Percentiles rank a stretch among this genome's conserved stretches.
Evolutionary conservation across 1,284 basidiomycete species (phyloP).

Genomic region (Testicularia cyperi): DNA sequence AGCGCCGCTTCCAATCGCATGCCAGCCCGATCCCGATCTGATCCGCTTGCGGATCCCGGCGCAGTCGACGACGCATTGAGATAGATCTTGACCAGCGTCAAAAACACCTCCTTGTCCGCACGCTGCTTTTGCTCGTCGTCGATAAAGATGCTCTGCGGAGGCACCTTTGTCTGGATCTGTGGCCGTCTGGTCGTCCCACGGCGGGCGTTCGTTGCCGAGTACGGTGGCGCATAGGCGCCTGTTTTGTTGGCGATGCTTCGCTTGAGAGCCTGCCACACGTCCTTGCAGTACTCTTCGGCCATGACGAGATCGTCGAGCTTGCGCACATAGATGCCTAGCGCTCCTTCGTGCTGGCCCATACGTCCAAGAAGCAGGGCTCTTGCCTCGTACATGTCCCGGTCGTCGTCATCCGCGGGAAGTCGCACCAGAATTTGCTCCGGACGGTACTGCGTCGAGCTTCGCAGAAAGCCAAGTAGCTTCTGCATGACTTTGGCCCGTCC

Average conservation of each 20-base stretch:
- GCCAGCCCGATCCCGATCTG: no score
- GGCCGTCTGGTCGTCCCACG: no score
- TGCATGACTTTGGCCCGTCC: constrained; percentile 65
- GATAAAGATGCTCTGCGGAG: constrained; percentile 23
- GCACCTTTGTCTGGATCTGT: background rate
- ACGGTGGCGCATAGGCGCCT: background rate
- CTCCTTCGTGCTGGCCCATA: constrained; percentile 85
- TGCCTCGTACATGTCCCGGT: constrained; percentile 70
- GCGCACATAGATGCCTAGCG: constrained; percentile 88
- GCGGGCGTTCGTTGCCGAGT: no score
- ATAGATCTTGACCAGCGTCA: constrained; percentile 82
- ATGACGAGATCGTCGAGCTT: constrained; percentile 76
- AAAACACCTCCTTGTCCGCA: constrained; percentile 67
- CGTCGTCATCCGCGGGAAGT: constrained; percentile 72
- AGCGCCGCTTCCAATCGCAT: constrained; percentile 69
- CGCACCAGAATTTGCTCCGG: constrained; percentile 77
- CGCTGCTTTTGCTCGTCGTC: constrained; percentile 24
- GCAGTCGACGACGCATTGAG: constrained; percentile 64
- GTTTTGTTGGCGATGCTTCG: background rate
- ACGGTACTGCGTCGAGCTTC: constrained; percentile 71
- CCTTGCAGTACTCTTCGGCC: constrained; percentile 70
- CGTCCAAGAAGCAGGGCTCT: constrained; percentile 86
- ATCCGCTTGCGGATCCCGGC: no score
- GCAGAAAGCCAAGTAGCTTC: constrained; percentile 77
- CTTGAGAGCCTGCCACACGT: constrained; percentile 20